A percentile compares a stretch with the other conserved stretches of the same genome.
Conservation (phyloP, 345 rosid genomes). For the Erucastrum elatum region DNA sequence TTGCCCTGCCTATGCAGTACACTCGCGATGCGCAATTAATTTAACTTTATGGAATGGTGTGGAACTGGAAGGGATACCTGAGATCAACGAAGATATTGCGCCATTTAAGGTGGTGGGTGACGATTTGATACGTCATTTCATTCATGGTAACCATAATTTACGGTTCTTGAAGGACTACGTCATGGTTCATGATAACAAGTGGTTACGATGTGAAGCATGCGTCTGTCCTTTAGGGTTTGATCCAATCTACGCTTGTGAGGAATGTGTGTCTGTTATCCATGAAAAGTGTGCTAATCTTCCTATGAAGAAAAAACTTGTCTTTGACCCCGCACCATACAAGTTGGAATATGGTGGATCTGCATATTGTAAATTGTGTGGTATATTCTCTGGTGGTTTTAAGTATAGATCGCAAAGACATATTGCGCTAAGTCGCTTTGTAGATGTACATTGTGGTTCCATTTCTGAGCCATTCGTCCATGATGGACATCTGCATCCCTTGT, state of each 20-base stretch:
- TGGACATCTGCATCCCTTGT: conserved; percentile 15
- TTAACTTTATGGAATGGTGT: background rate
- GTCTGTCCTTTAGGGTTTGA: background rate
- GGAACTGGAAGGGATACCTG: background rate
- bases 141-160: background rate
- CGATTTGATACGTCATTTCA: conserved; percentile 7
- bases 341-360: background rate
- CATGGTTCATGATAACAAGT: background rate
- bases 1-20: conserved; percentile 6
- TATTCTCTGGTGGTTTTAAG: background rate
- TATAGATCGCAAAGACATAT: background rate
- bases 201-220: conserved; percentile 9
- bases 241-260: background rate
- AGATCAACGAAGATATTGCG: background rate
- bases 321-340: background rate
- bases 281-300: conserved; percentile 2
- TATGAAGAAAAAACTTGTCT: background rate
- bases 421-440: background rate
- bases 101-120: conserved; percentile 11
- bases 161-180: background rate
- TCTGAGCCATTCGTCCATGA: conserved; percentile 4
- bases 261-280: background rate
- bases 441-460: conserved; percentile 15
- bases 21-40: background rate
- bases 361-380: background rate